Percentiles rank a stretch among this genome's conserved stretches.
phyloP scores from a whole-genome alignment of 176 grass and related monocot genomes.

The Raddia distichophylla region DNA sequence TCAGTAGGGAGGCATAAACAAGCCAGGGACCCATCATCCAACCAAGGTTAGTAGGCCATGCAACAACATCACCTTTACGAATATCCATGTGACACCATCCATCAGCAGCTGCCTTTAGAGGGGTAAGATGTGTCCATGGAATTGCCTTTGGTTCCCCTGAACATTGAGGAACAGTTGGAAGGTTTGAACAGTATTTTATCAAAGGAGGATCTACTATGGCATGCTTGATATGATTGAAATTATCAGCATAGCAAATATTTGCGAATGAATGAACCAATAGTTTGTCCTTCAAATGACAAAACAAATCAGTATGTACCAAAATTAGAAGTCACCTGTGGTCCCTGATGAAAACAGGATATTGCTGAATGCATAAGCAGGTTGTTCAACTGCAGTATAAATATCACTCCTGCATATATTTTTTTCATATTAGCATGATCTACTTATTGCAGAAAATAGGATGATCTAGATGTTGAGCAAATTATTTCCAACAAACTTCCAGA shows the following conservation, averaged over 20 bases:
- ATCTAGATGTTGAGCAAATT: constrained; percentile 3
- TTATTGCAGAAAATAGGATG: not conserved
- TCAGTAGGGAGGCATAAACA: constrained; percentile 90
- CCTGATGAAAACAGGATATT: constrained; percentile 96
- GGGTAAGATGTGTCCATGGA: constrained; percentile 90
- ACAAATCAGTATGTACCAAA: constrained; percentile 1
- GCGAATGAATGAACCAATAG: not conserved
- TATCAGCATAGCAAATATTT: not conserved
- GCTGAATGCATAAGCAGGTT: constrained; percentile 76
- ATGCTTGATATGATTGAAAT: not conserved
- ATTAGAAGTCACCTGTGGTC: constrained; percentile 72
- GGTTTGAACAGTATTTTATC: not conserved
- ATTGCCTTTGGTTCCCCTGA: constrained; percentile 97
- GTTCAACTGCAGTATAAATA: constrained; percentile 60
- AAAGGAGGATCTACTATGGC: constrained; percentile 18
- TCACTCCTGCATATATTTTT: constrained; percentile 54
- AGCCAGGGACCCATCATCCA: constrained; percentile 99
- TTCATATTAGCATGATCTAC: constrained; percentile 28
- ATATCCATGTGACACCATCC: constrained; percentile 98
- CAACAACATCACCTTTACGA: constrained; percentile 86
- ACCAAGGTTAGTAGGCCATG: constrained; percentile 98
- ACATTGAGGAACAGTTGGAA: constrained; percentile 29
- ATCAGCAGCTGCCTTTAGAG: constrained; percentile 94
- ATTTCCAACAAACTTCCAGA: not conserved
- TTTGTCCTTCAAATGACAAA: constrained; percentile 13